Evolutionary conservation across 768 basidiomycete genomes (phyloP).

Genomic region (Neoboletus brunneissimus): DNA sequence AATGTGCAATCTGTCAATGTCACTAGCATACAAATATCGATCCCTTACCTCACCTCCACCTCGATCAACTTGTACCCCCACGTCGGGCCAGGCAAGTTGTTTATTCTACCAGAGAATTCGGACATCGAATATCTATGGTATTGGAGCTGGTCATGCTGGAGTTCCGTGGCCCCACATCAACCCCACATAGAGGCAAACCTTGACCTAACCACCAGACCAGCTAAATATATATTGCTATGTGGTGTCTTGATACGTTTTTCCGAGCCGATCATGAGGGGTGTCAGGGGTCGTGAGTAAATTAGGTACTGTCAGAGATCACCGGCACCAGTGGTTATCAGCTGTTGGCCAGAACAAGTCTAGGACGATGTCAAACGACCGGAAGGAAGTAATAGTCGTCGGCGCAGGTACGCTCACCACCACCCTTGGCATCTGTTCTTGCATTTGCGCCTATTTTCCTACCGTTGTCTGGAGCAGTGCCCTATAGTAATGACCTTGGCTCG

Average conservation of each 20-base stretch:
- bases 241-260: neutral
- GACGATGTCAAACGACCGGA: constrained; percentile 18
- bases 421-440: neutral
- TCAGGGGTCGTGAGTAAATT: neutral
- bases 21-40: neutral
- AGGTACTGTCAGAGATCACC: neutral
- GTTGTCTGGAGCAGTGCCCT: too few species aligned
- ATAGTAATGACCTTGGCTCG: neutral
- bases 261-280: neutral
- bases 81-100: too few species aligned
- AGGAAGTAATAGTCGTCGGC: constrained; percentile 39
- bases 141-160: too few species aligned
- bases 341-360: constrained; percentile 2
- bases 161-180: too few species aligned
- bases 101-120: neutral
- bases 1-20: neutral
- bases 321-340: neutral
- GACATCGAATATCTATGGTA: too few species aligned
- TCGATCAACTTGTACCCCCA: too few species aligned
- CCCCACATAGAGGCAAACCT: neutral
- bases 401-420: constrained; percentile 32
- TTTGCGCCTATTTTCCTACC: neutral
- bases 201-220: neutral
- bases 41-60: neutral
- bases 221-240: too few species aligned